These are phyloP conservation scores for Seminavis robusta DNA, from an alignment of 108 stramenopile genomes.

Conservation along the genomic window DNA sequence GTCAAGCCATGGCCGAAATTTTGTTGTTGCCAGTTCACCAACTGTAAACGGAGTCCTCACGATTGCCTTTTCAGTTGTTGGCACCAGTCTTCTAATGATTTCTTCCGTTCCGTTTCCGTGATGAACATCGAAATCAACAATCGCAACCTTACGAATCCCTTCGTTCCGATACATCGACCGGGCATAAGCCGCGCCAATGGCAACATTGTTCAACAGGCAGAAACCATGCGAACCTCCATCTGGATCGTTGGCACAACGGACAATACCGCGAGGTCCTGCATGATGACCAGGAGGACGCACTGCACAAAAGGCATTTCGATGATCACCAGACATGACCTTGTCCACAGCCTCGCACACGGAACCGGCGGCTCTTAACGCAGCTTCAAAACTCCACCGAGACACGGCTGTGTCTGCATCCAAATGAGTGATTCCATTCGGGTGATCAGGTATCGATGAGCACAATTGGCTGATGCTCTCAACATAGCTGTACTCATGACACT, in stretches of 20 bases:
- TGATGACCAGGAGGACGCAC: conserved; percentile 99
- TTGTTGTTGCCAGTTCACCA: conserved; percentile 55
- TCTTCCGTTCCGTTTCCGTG: conserved; percentile 97
- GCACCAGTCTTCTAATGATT: conserved; percentile 86
- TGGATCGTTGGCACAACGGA: conserved; percentile 86
- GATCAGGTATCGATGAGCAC: conserved; percentile 78
- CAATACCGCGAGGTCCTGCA: conserved; percentile 93
- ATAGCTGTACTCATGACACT: conserved; percentile 82
- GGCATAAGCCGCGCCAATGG: conserved; percentile 98
- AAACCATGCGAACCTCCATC: conserved; percentile 92
- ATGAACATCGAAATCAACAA: conserved; percentile 93
- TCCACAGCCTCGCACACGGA: conserved; percentile 89
- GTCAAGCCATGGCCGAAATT: conserved; percentile 90
- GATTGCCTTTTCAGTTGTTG: conserved; percentile 62
- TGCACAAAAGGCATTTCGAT: conserved; percentile 90
- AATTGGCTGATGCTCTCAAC: conserved; percentile 78
- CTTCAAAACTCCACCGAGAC: conserved; percentile 88
- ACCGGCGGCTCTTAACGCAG: conserved; percentile 85
- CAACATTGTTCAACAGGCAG: conserved; percentile 98
- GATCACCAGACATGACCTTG: conserved; percentile 74
- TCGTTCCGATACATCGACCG: conserved; percentile 82
- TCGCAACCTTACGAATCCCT: conserved; percentile 80
- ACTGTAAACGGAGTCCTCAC: conserved; percentile 80
- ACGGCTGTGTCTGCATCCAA: conserved; percentile 86
- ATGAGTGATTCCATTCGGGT: conserved; percentile 75